These are phyloP conservation scores for Ogataea ramenticola DNA, from an alignment of 805 yeast species.

Conservation along the genomic window DNA sequence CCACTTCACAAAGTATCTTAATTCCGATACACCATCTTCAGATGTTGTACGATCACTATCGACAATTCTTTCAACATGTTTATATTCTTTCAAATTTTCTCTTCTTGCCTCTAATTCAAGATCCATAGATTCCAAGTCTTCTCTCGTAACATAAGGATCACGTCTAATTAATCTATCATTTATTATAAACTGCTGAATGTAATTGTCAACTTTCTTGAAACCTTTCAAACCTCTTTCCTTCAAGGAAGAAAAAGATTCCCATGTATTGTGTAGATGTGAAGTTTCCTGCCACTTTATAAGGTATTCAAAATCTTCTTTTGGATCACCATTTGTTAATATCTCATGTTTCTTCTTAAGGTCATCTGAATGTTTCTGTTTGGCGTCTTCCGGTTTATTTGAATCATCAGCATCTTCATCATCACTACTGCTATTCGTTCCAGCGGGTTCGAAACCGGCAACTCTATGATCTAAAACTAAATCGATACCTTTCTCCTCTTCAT, in stretches of 20 bases:
- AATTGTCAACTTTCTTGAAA: constrained; percentile 80
- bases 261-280: constrained; percentile 91
- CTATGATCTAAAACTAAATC: constrained; percentile 49
- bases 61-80: constrained; percentile 83
- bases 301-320: constrained; percentile 54
- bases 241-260: constrained; percentile 65
- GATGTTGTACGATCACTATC: constrained; percentile 65
- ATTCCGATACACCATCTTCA: constrained; percentile 56
- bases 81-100: constrained; percentile 79
- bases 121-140: constrained; percentile 91
- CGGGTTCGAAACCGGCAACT: constrained; percentile 26
- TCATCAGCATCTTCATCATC: constrained; percentile 19
- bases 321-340: constrained; percentile 25
- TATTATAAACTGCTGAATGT: constrained; percentile 69
- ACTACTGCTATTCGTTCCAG: constrained; percentile 25
- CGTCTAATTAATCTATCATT: constrained; percentile 67
- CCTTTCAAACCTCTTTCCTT: constrained; percentile 53
- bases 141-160: constrained; percentile 80
- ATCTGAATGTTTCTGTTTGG: constrained; percentile 55
- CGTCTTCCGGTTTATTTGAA: constrained; percentile 5
- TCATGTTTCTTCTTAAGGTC: constrained; percentile 33
- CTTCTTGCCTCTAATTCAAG: constrained; percentile 78
- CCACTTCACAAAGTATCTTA: constrained; percentile 91
- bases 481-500: constrained; percentile 18
- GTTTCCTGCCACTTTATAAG: constrained; percentile 79